Conservation (phyloP, 1,139 yeast genomes). For the Nakaseomyces nivariensis region DNA sequence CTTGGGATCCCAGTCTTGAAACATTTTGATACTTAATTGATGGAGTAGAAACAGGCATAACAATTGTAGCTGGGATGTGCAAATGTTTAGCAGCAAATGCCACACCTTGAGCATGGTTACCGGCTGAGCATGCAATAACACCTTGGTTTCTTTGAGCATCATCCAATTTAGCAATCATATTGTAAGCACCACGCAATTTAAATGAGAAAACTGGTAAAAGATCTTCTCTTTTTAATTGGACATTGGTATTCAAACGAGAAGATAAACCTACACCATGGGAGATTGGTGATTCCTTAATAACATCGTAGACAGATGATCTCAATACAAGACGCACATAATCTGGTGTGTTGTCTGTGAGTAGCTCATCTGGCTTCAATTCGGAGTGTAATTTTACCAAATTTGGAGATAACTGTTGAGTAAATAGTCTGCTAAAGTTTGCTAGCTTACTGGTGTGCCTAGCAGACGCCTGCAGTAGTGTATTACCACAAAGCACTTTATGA, state of each 20-base stretch:
- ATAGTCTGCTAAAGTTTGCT: neutral
- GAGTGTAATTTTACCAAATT: slow-evolving; percentile 22
- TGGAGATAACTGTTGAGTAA: slow-evolving; percentile 12
- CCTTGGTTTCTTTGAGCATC: slow-evolving; percentile 65
- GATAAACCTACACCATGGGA: slow-evolving; percentile 69
- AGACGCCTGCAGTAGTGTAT: slow-evolving; percentile 4
- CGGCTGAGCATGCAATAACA: slow-evolving; percentile 96
- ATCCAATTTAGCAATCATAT: slow-evolving; percentile 84
- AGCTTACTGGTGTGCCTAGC: neutral
- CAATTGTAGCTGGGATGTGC: slow-evolving; percentile 88
- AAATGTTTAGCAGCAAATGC: slow-evolving; percentile 81
- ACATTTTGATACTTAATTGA: slow-evolving; percentile 88
- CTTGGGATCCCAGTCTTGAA: slow-evolving; percentile 85
- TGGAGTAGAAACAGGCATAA: slow-evolving; percentile 97
- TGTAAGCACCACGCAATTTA: slow-evolving; percentile 94
- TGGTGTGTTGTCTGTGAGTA: slow-evolving; percentile 59
- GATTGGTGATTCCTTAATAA: slow-evolving; percentile 81
- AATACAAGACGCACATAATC: slow-evolving; percentile 84
- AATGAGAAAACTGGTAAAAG: slow-evolving; percentile 89
- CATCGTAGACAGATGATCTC: slow-evolving; percentile 91
- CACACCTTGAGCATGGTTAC: slow-evolving; percentile 98
- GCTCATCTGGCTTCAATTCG: slow-evolving; percentile 39
- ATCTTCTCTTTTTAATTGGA: slow-evolving; percentile 82
- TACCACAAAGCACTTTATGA: slow-evolving; percentile 1
- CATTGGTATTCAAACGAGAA: slow-evolving; percentile 60